Conservation (phyloP, 768 basidiomycete genomes). For the Boletus pseudo-olivaceus region DNA sequence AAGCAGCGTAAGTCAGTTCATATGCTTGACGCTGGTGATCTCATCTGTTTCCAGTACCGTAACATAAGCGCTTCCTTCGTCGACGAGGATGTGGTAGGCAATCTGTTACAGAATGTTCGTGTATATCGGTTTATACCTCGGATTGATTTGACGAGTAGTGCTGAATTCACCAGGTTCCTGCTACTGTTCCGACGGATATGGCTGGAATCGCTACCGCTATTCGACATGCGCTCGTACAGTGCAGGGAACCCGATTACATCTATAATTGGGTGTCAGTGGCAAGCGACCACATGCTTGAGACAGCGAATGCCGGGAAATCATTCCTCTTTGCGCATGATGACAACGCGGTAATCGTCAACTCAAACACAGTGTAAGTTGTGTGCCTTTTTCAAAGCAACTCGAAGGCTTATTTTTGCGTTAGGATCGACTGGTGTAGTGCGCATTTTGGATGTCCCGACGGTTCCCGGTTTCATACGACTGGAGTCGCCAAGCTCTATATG, state of each 20-base stretch:
- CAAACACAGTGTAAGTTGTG: slow-evolving; percentile 18
- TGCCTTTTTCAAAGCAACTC: background rate
- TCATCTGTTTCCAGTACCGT: slow-evolving; percentile 18
- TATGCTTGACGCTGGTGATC: background rate
- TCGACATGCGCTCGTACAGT: slow-evolving; percentile 12
- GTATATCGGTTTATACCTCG: background rate
- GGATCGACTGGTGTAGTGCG: slow-evolving; percentile 22
- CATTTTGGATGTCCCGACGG: slow-evolving; percentile 21
- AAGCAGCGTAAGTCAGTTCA: slow-evolving; percentile 22
- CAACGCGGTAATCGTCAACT: slow-evolving; percentile 18
- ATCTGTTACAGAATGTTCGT: slow-evolving; percentile 21
- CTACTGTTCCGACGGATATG: slow-evolving; percentile 15
- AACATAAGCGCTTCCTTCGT: slow-evolving; percentile 15
- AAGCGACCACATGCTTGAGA: slow-evolving; percentile 16
- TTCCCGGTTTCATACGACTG: slow-evolving; percentile 15
- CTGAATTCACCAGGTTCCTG: slow-evolving; percentile 6
- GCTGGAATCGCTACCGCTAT: slow-evolving; percentile 16
- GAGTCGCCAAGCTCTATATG: slow-evolving; percentile 17
- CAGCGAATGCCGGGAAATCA: slow-evolving; percentile 15
- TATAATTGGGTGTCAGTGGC: slow-evolving; percentile 19
- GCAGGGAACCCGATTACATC: slow-evolving; percentile 14
- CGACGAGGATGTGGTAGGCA: slow-evolving; percentile 15
- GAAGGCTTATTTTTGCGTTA: background rate
- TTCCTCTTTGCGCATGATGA: slow-evolving; percentile 12
- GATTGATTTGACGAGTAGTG: background rate